phyloP scores from a whole-genome alignment of 345 rosid species.

The Pugionium cornutum region DNA sequence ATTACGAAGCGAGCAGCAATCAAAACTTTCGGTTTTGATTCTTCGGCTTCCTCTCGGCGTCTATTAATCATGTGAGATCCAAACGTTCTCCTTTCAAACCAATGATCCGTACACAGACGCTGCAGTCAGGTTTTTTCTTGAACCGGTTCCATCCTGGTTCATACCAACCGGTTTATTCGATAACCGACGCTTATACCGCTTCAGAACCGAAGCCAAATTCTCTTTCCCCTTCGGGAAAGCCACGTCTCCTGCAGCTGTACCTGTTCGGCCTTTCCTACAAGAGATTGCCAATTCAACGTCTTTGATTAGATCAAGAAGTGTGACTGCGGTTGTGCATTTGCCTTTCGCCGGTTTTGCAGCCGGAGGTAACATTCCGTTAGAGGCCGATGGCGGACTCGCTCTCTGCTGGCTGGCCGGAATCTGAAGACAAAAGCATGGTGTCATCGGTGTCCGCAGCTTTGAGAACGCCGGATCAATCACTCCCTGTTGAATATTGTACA shows the following conservation, averaged over 20 bases:
- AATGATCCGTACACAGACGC: constrained; percentile 16
- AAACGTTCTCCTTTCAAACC: neutral
- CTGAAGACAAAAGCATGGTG: constrained; percentile 86
- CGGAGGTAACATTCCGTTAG: constrained; percentile 69
- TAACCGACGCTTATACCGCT: constrained; percentile 90
- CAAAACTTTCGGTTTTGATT: too few relatives aligned
- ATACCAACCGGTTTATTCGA: constrained; percentile 49
- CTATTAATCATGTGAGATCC: too few relatives aligned
- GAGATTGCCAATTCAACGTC: constrained; percentile 75
- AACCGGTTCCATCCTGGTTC: constrained; percentile 44
- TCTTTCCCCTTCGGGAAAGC: too few relatives aligned
- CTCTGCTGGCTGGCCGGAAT: constrained; percentile 53
- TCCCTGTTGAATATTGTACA: constrained; percentile 42
- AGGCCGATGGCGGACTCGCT: constrained; percentile 56
- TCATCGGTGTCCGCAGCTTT: constrained; percentile 61
- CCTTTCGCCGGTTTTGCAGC: constrained; percentile 54
- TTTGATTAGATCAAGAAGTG: constrained; percentile 63
- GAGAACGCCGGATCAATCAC: constrained; percentile 36
- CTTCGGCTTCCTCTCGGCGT: too few relatives aligned
- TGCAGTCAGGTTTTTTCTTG: constrained; percentile 43
- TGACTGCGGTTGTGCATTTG: too few relatives aligned
- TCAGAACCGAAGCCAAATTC: constrained; percentile 29
- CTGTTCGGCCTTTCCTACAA: too few relatives aligned
- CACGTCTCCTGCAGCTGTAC: too few relatives aligned
- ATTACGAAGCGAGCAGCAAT: too few relatives aligned